Evolutionary conservation across 129 eudicot species (phyloP), one percentile per base, ranked within the genome.

Genomic region (Calendula officinalis): DNA sequence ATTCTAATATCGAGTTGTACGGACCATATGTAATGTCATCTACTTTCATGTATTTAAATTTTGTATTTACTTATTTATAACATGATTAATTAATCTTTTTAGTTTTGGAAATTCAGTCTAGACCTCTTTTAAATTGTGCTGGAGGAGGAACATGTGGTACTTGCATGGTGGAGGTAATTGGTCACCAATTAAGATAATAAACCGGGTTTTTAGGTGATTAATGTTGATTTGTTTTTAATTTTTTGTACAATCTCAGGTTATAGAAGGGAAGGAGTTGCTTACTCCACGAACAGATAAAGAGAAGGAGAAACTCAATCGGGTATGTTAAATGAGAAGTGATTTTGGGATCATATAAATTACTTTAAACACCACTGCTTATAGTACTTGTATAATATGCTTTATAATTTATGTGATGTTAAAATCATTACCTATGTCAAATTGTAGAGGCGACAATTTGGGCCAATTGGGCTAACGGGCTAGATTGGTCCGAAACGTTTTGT

Each of bases 91-190:
- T 45, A 17, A 22, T 45, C 5, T 17, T 47, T 72, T 17, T 60
- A 7, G 30, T 67, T 14, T 33, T 65, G 14, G 48, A 8, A 51
- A 80, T 74, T 66, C 82, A 91, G 97, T 62, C 80, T 44, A 82
- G 97, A 72, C 81, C 92, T 56, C 44, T 91, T 63, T 78, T 86
- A 44, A 91, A 91, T 54, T 91, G 97, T 57, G 90, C 72, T 5
- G 97, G 97, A 50, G 97, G 97, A 61, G 97, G 97, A 57, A 87
- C 85, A 4, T 91, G 97, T 78, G 97, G 66, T n/a, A 81, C 97
- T 16, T 91, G 97, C 81, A 73, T 86, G 60, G 95, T 91, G 55
- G 97, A 91, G 95, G 97, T 90, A 74, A 10, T 36, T 35, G 16
- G 9, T 45, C 16, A 42, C 13, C 44, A 37, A 37, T 3, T 36